These are phyloP conservation scores for Populus hybrid DNA, from an alignment of 441 rosid species.

Conservation along the genomic window DNA sequence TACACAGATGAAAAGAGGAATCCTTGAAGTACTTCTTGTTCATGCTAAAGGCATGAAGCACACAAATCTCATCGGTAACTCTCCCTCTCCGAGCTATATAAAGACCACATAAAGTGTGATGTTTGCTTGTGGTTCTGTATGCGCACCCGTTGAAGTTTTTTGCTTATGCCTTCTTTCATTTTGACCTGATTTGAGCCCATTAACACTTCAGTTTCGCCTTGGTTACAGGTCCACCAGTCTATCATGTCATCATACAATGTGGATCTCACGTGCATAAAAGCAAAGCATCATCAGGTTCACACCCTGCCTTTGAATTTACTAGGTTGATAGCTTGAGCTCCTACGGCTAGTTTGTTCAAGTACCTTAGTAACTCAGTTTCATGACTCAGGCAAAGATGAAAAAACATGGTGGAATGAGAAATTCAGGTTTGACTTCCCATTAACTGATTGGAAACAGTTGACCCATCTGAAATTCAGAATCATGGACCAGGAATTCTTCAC, in stretches of 20 bases:
- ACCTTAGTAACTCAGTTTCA: neutral
- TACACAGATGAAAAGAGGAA: conserved; percentile 47
- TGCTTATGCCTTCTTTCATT: neutral
- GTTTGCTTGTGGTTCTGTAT: neutral
- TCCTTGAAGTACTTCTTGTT: conserved; percentile 71
- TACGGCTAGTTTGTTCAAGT: neutral
- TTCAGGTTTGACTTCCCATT: conserved; percentile 51
- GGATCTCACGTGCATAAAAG: conserved; percentile 55
- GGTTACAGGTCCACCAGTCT: conserved; percentile 54
- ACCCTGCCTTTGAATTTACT: conserved; percentile 5
- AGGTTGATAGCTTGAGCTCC: neutral
- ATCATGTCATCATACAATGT: conserved; percentile 57
- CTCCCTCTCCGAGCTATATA: neutral
- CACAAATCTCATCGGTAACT: conserved; percentile 59
- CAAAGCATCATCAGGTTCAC: conserved; percentile 64
- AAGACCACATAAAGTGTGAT: neutral
- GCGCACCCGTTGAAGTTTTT: neutral
- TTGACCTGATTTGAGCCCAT: neutral
- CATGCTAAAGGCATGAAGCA: conserved; percentile 72
- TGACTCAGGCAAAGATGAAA: conserved; percentile 45
- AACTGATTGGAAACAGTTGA: conserved; percentile 48
- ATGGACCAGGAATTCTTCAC: conserved; percentile 56
- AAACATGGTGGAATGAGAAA: conserved; percentile 76
- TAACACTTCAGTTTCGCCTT: conserved; percentile 9
- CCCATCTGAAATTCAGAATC: conserved; percentile 55